phyloP scores from a whole-genome alignment of 805 yeast genomes.

The Candida khao-thaluensis region DNA sequence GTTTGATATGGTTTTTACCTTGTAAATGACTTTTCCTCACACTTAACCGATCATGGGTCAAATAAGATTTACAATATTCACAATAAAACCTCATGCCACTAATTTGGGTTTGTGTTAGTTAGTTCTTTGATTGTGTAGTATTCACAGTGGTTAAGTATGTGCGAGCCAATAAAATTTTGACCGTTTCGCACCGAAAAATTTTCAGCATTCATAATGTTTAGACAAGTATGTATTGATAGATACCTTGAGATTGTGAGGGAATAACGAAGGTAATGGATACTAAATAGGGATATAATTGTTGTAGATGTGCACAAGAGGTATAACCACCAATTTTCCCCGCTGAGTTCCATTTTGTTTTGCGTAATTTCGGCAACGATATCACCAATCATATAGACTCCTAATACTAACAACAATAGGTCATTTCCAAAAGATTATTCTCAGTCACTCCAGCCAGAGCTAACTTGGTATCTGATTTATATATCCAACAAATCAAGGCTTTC shows the following conservation, averaged over 20 bases:
- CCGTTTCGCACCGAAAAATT: constrained; percentile 13
- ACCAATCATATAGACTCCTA: background rate
- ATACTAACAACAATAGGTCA: constrained; percentile 13
- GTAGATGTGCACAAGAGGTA: too few species aligned
- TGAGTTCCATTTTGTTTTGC: too few species aligned
- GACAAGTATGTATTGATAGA: constrained; percentile 16
- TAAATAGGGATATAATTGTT: too few species aligned
- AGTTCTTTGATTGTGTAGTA: too few species aligned
- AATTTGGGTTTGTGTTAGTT: background rate
- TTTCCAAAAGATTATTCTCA: constrained; percentile 41
- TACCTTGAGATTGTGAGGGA: background rate
- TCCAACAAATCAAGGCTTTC: constrained; percentile 83
- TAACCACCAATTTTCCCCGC: background rate
- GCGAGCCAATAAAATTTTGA: constrained; percentile 10
- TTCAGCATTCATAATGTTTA: constrained; percentile 14
- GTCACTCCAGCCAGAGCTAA: constrained; percentile 48
- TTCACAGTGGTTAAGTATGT: background rate
- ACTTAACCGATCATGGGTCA: constrained; percentile 87
- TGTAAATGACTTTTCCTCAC: constrained; percentile 76
- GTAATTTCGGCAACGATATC: too few species aligned
- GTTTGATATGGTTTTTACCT: constrained; percentile 73
- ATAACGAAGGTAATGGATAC: too few species aligned
- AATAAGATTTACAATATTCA: constrained; percentile 77
- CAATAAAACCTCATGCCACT: constrained; percentile 58
- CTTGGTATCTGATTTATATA: constrained; percentile 79